Conservation (phyloP, 805 yeast genomes). For the Naumovozyma baii region DNA sequence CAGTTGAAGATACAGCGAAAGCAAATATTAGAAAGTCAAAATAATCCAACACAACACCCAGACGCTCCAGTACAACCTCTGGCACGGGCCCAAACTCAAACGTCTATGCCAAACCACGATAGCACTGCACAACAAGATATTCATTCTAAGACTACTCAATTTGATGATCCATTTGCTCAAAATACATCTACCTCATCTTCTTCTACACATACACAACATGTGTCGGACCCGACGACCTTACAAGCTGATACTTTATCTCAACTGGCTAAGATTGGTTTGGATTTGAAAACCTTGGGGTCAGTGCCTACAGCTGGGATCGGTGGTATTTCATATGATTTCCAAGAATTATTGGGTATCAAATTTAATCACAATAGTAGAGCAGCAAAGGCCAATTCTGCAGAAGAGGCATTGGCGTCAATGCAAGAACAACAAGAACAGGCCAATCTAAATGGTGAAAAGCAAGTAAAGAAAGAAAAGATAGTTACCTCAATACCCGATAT, state of each 20-base stretch:
- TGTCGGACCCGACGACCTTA: constrained; percentile 7
- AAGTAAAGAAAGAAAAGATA: not conserved
- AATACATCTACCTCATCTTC: constrained; percentile 5
- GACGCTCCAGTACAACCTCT: constrained; percentile 4
- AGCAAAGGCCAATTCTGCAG: constrained; percentile 21
- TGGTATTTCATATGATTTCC: constrained; percentile 27
- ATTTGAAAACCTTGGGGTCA: constrained; percentile 18
- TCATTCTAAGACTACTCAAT: constrained; percentile 2
- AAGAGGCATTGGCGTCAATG: constrained; percentile 26
- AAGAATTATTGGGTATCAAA: constrained; percentile 22
- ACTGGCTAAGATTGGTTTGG: constrained; percentile 15
- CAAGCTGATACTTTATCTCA: constrained; percentile 17
- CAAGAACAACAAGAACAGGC: constrained; percentile 19
- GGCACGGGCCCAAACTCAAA: constrained; percentile 9
- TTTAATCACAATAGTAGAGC: constrained; percentile 7
- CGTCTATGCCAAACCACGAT: no score
- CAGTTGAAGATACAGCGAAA: constrained; percentile 13
- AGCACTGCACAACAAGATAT: not conserved
- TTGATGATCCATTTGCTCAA: constrained; percentile 1
- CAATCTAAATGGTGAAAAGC: not conserved
- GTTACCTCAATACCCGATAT: not conserved
- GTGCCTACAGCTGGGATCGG: constrained; percentile 28
- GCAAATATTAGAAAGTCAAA: constrained; percentile 9
- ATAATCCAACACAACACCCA: constrained; percentile 9
- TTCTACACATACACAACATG: constrained; percentile 15